These are phyloP conservation scores for Mariannaea sp. DNA, from an alignment of 2,329 filamentous ascomycete species.

Conservation along the genomic window DNA sequence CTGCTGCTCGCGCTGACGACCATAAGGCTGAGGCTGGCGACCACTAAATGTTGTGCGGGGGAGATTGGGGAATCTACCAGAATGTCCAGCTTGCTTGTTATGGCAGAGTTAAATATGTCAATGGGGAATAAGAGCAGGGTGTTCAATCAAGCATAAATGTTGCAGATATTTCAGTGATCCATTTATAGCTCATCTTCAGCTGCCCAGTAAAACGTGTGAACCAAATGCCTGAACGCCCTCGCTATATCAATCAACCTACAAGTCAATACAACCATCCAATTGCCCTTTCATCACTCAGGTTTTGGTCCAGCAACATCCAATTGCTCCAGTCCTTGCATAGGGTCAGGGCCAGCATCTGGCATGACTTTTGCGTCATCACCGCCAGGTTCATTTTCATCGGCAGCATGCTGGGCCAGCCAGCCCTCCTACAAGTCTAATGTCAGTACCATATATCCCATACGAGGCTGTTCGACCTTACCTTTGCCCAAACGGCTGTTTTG, in stretches of 20 bases:
- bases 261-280: constrained; percentile 26
- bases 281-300: constrained; percentile 56
- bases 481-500: constrained; percentile 95
- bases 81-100: constrained; percentile 26
- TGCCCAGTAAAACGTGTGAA: constrained; percentile 31
- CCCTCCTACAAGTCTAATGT: constrained; percentile 68
- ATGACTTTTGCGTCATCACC: constrained; percentile 29
- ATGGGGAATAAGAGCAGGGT: constrained; percentile 31
- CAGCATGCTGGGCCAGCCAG: constrained; percentile 87
- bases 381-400: constrained; percentile 64
- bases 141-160: constrained; percentile 33
- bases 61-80: constrained; percentile 18
- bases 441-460: constrained; percentile 3
- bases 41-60: constrained; percentile 36
- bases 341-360: constrained; percentile 69
- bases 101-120: constrained; percentile 36
- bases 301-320: constrained; percentile 94
- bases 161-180: constrained; percentile 33
- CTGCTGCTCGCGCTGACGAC: constrained; percentile 47
- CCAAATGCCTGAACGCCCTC: constrained; percentile 48
- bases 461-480: constrained; percentile 63
- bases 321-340: constrained; percentile 94
- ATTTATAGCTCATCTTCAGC: constrained; percentile 32
- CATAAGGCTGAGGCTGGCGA: constrained; percentile 38
- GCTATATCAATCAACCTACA: constrained; percentile 48